phyloP scores from a whole-genome alignment of 441 rosid genomes.

The Corymbia calophylla region DNA sequence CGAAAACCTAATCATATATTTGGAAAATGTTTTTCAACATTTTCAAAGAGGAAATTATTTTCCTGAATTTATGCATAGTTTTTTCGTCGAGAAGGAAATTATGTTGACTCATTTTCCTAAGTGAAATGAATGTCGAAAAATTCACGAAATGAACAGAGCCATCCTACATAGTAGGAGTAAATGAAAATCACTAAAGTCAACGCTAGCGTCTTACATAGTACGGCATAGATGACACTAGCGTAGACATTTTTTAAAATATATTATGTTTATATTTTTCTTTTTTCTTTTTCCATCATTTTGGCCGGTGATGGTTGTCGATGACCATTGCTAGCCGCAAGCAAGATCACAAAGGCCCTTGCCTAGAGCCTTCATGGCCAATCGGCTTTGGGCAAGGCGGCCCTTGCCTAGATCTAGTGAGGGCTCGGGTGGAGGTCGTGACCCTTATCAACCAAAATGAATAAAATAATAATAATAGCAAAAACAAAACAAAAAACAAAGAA shows the following conservation, averaged over 20 bases:
- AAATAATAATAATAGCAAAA: too few species aligned
- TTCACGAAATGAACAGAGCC: accelerated
- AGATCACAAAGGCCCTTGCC: background rate
- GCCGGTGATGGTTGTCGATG: too few species aligned
- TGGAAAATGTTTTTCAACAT: too few species aligned
- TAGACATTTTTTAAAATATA: too few species aligned
- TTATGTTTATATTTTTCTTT: too few species aligned
- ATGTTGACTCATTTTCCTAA: accelerated
- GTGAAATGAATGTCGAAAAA: accelerated
- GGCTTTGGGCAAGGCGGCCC: accelerated
- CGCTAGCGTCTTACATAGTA: too few species aligned
- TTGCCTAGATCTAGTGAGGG: background rate
- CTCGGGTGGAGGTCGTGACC: accelerated
- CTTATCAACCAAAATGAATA: too few species aligned
- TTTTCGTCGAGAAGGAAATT: too few species aligned
- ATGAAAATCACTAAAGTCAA: accelerated
- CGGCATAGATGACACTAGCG: background rate
- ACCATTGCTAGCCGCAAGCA: background rate
- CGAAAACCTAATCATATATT: too few species aligned
- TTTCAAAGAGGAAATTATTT: too few species aligned
- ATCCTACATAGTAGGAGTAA: too few species aligned
- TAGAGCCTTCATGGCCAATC: background rate
- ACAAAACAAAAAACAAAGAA: too few species aligned
- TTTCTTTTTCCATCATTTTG: background rate
- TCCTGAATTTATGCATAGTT: background rate